Evolutionary conservation across 108 stramenopile genomes (phyloP), one percentile per base, ranked within the genome.

Genomic region (Fistulifera pelliculosa): DNA sequence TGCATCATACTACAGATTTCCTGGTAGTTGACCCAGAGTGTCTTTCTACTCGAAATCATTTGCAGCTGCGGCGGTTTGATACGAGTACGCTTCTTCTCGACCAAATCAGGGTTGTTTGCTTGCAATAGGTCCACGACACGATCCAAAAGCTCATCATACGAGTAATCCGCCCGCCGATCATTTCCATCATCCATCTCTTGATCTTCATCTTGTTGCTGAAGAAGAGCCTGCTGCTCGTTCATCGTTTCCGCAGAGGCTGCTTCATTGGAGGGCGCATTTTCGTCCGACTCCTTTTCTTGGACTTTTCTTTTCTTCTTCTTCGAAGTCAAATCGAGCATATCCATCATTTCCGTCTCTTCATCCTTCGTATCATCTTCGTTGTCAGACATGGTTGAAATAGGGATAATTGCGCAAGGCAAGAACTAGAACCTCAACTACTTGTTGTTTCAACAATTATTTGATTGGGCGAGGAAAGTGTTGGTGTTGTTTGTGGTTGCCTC

Each of bases 1-100:
- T 94, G 85, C 97, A 99, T 98, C 79, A 94, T 85, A 70, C 84
- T 77, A 66, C 97, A 97, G 62, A 98, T 98, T 65, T 97, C 99
- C 60, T 96, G 94, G 62, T 96, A 99, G 86, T 99, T 99, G 26
- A 96, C 85, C 97, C 97, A 99, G 28, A 95, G 77, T 7, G 96
- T 98, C 89, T 95, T 95, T 67, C 92, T 94, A 54, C 89, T 85
- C 38, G 88, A 90, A 19, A 98, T 65, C 47, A 95, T 68, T 54
- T 91, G 92, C 40, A 99, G 67, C 69, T 99, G 96, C 23, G 96
- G 98, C 26, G 98, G 98, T 61, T 95, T 96, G 81, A 99, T 91
- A 56, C 81, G 94, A 43, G 85, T 81, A n/a, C 95, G 83, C 67
- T 93, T 96, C 92, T 96, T 97, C 67, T 99, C 95, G 25, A 94